A percentile compares a stretch with the other conserved stretches of the same genome.
phyloP scores from a whole-genome alignment of 495 filamentous ascomycete species.

The Hypoxylon subgilvum region DNA sequence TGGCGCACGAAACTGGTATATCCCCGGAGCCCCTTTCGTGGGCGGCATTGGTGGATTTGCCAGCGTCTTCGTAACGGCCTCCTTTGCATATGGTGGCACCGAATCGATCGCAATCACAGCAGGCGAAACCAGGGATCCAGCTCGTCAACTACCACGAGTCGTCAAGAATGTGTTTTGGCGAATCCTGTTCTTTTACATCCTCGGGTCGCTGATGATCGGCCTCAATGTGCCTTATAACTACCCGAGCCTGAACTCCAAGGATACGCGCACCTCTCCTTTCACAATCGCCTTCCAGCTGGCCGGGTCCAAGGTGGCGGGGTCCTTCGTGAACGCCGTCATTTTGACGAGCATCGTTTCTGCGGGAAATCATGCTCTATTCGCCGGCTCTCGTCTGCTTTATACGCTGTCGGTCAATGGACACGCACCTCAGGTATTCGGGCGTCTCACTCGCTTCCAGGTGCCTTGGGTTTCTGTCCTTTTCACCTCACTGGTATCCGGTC shows the following conservation, averaged over 20 bases:
- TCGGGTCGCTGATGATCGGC: conserved; percentile 65
- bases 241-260: conserved; percentile 51
- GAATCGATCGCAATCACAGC: conserved; percentile 66
- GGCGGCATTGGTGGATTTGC: conserved; percentile 37
- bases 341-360: conserved; percentile 51
- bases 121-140: conserved; percentile 63
- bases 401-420: conserved; percentile 30
- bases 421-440: conserved; percentile 50
- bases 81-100: conserved; percentile 46
- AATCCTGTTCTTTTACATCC: conserved; percentile 67
- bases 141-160: conserved; percentile 52
- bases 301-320: conserved; percentile 64
- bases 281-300: conserved; percentile 65
- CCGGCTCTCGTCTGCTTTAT: conserved; percentile 59
- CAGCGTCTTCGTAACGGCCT: conserved; percentile 38
- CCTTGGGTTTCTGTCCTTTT: conserved; percentile 65
- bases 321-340: conserved; percentile 66
- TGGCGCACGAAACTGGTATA: conserved; percentile 67
- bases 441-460: conserved; percentile 61
- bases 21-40: conserved; percentile 39
- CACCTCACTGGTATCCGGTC: conserved; percentile 60
- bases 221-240: conserved; percentile 62
- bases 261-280: conserved; percentile 63
- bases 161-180: conserved; percentile 57
- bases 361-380: conserved; percentile 61